Evolutionary conservation across 768 basidiomycete species (phyloP), one percentile per base, ranked within the genome.

Genomic region (Rhodosporidiobolus sp.): DNA sequence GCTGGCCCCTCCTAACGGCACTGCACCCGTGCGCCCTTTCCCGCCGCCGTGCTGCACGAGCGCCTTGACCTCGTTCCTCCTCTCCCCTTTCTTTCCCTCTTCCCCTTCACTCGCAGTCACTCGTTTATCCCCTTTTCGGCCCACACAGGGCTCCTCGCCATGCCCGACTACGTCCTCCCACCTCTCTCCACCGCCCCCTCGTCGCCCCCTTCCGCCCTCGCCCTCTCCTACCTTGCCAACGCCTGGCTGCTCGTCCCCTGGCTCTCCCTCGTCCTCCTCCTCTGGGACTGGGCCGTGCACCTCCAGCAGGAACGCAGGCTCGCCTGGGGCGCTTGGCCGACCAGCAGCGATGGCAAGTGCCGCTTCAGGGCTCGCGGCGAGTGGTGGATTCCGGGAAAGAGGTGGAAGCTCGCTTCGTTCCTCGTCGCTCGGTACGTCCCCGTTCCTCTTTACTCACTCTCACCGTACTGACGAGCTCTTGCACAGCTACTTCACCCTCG

Each of bases 281-380:
- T 58, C 45, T 66, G 55, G 56, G 65, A 66, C 30, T 66, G 65
- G 65, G 26, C 3, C 48, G 26, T 22, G 14, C 46, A 50, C 48
- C 26, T 66, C 32, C 2, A 11, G 12, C 10, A 35, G 14, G 65
- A 66, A n/a, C 3, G 12, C 2, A 16, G 35, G 26, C n/a, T 38
- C n/a, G 32, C 49, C 4, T 66, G 65, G 65, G 9, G 16, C 19
- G 19, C 32, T 12, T 58, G 32, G 56, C 24, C 7, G 38, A 46
- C 35, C 17, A 9, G 10, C 22, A 9, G 4, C 11, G 22, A 38
- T n/a, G 43, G 30, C 34, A 38, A 34, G 2, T 24, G 17, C 9
- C 14, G 17, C 2, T 16, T 34, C 22, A 19, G 8, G 43, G 32
- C 16, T 1, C 4, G 63, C 26, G 24, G 56, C 24, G 26, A 24